Base-by-base conservation (phyloP, 2,329 filamentous ascomycete genomes). In the Pestalotiopsis fici region DNA sequence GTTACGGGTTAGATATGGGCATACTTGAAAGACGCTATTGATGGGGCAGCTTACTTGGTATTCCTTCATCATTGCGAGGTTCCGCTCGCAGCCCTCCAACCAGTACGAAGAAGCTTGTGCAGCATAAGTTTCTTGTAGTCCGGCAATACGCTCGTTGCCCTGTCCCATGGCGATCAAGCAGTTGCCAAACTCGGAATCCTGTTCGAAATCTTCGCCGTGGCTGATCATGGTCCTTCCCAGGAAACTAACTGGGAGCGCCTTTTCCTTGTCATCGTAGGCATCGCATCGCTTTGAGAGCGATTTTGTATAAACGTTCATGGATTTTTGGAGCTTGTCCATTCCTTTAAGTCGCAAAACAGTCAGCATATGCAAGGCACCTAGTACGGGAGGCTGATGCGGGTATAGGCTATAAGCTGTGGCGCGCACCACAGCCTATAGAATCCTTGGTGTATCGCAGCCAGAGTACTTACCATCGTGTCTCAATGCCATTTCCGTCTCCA, bases 1-100 rank as follows among this genome's bases (percentile, higher is more conserved):
- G 72, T 11, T 15, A 67, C 74, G 18, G 21, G 43, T 50, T 50
- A 50, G 43, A 50, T 50, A 50, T 3, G 18, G 43, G 7, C 43
- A 50, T 27, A 23, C 27, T 13, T 27, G 55, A 57, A 13, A 57
- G 9, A 50, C 57, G 0, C 43, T 59, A 28, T 15, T 18, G 4
- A 11, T 11, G 5, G 43, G 43, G 18, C 35, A 23, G 78, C 87
- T 65, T 85, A 95, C 93, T 87, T 98, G 94, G 75, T 97, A 98
- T 77, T 98, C 96, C 79, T 97, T 98, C 93, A 98, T 95, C 86
- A 97, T 96, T 43, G 93, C 91, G 64, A 97, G 81, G 28, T 92
- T 97, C 71, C 94, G 87, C 79, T 98, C 95, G 25, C 97, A 84
- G n/a, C 93, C 94, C 78, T 98, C 94, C 67, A 97, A 85, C 95